Base-by-base conservation (phyloP, 306 rosid species). In the Cucurbita maxima region DNA sequence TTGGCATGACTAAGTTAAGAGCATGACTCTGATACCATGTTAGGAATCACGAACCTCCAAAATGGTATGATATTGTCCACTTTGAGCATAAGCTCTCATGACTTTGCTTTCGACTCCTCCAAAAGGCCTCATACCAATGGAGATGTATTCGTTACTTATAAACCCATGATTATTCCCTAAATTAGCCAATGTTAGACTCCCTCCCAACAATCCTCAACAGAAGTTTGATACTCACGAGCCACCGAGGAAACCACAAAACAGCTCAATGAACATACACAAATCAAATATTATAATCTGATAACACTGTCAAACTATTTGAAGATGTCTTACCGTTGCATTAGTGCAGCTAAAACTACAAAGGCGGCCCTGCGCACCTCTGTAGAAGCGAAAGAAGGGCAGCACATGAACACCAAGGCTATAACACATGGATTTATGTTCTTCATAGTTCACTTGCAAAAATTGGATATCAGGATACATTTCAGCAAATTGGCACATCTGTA, bases 331-430 rank as follows among this genome's bases (percentile, higher is more conserved):
- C 92, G 97, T 90, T 68, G 94, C 96, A 74, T 87, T 93, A 54
- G 98, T 93, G 76, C 98, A 93, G 87, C 97, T 92, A 78, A 89
- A 92, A 86, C 96, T 87, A 76, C 96, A 90, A 38, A 93, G 75
- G 44, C 96, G 96, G 71, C 97, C 98, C 34, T 88, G 90, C 52
- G 98, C 83, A 3, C 98, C 98, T 83, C 97, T 79, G 79, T 90
- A 93, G 77, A 90, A 90, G 22, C 97, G 88, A 73, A 93, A 93
- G 77, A 93, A 93, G 16, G 98, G 98, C 41, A 93, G 88, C 11
- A 93, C 98, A 71, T 87, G 97, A 11, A 93, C 98, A 64, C 79
- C 85, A 20, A 90, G 97, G 80, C 98, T 93, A 76, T 90, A 85
- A 76, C 92, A 85, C 96, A 93, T 87, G 52, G 97, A 85, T 72